Conservation (phyloP, 176 grass and related monocot genomes). For the Echinochloa phyllopogon region DNA sequence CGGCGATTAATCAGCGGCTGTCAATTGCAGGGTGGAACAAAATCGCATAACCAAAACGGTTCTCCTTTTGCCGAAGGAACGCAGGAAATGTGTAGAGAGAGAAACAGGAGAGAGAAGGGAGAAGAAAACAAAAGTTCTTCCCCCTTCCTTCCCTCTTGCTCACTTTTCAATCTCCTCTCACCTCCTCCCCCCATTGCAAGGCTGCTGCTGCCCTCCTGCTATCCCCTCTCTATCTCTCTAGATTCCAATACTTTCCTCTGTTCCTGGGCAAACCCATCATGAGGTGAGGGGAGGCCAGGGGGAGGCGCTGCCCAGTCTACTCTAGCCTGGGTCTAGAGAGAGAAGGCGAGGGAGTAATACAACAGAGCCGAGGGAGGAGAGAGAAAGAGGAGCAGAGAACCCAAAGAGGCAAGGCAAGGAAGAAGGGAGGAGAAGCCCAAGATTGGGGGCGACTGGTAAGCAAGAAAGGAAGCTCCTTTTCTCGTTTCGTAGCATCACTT, state of each 20-base stretch:
- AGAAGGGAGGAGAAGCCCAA: conserved; percentile 8
- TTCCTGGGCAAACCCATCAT: conserved; percentile 53
- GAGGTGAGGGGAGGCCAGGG: conserved; percentile 9
- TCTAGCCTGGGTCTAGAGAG: conserved; percentile 49
- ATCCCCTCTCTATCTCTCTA: conserved; percentile 8
- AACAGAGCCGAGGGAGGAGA: conserved; percentile 25
- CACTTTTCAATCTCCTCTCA: conserved; percentile 16
- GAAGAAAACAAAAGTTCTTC: conserved; percentile 7
- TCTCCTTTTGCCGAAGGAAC: background rate
- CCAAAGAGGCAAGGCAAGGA: conserved; percentile 29
- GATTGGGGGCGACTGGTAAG: conserved; percentile 47
- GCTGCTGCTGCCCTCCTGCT: conserved; percentile 7
- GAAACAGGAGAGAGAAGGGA: background rate
- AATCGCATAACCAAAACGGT: background rate
- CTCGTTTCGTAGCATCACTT: background rate
- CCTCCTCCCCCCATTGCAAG: background rate
- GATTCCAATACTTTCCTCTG: conserved; percentile 55
- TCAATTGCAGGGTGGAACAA: background rate
- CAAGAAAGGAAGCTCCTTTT: conserved; percentile 35
- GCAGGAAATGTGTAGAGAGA: conserved; percentile 8
- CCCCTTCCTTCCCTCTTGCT: background rate
- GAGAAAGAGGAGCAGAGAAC: background rate
- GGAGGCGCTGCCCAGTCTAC: conserved; percentile 35
- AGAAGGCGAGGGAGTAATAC: conserved; percentile 6
- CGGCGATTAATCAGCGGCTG: background rate